phyloP scores from a whole-genome alignment of 2,329 filamentous ascomycete genomes.

The Tolypocladium tundrense region DNA sequence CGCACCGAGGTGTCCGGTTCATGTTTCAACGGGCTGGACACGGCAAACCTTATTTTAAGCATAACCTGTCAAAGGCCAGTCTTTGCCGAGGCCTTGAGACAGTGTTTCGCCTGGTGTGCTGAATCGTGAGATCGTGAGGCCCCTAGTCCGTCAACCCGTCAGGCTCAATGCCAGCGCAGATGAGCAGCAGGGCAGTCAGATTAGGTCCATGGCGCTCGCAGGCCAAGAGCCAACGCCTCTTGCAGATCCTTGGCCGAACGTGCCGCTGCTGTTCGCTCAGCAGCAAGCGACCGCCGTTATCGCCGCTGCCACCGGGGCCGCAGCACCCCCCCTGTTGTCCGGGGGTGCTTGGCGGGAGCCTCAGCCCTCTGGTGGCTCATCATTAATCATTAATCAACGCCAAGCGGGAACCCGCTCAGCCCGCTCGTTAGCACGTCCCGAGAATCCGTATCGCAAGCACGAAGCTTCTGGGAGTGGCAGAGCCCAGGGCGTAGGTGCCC shows the following conservation, averaged over 20 bases:
- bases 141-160: no score
- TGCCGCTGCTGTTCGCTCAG: not conserved
- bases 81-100: not conserved
- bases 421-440: not conserved
- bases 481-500: not conserved
- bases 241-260: not conserved
- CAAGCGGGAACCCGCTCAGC: not conserved
- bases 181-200: not conserved
- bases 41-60: slow-evolving; percentile 1
- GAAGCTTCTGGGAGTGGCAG: not conserved
- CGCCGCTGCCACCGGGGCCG: not conserved
- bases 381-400: not conserved
- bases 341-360: not conserved
- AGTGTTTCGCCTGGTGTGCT: not conserved
- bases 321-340: not conserved
- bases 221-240: not conserved
- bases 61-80: not conserved
- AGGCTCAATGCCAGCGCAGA: not conserved
- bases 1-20: not conserved
- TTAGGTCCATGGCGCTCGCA: not conserved
- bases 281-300: not conserved
- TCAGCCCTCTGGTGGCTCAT: not conserved
- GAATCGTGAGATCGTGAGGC: no score
- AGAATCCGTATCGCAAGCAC: not conserved
- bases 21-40: not conserved